Base-by-base conservation (phyloP, 2,329 filamentous ascomycete species). In the Dactylellina drechsleri region DNA sequence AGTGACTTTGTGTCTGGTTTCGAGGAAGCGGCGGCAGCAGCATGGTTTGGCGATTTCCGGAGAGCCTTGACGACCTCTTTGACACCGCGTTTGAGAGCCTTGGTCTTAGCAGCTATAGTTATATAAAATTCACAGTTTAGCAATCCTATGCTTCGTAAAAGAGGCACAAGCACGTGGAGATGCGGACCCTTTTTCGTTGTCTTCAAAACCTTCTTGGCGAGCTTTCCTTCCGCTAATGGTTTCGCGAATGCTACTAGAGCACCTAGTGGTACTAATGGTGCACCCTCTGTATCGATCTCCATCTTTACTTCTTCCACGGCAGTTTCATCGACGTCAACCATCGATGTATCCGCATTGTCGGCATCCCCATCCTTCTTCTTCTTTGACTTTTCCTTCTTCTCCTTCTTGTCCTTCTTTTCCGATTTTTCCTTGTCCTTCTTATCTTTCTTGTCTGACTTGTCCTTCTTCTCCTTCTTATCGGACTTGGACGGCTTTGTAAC, bases 21-120 rank as follows among this genome's bases (percentile, higher is more conserved):
- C 64, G 87, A 82, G 61, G 87, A 85, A 81, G 87, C 85, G 78
- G 88, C 86, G 78, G 88, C 86, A 75, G 88, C 87, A n/a, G 88
- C 87, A 68, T 89, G 87, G 79, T 88, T 83, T 70, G 91, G 87
- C 13, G 92, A 94, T 85, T 98, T 98, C 85, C 95, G 93, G 80
- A 99, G 91, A 40, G 93, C 91, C 86, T 99, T 99, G 85, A 98
- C 93, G 81, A 97, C 94, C 85, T 99, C 95, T 85, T 99, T 99
- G 78, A 99, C 95, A 81, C 95, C 95, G 81, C 95, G 93, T 86
- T 97, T 96, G 81, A 99, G 91, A 73, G 92, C 91, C 85, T 96
- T 96, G 84, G 92, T 89, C 85, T 96, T 97, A 80, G 95, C 93
- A 79, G 94, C 95, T 98, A 83, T 71, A 71, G 41, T 53, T 10